phyloP scores from a whole-genome alignment of 1,139 yeast species.

The Debaryomyces robertsiae region DNA sequence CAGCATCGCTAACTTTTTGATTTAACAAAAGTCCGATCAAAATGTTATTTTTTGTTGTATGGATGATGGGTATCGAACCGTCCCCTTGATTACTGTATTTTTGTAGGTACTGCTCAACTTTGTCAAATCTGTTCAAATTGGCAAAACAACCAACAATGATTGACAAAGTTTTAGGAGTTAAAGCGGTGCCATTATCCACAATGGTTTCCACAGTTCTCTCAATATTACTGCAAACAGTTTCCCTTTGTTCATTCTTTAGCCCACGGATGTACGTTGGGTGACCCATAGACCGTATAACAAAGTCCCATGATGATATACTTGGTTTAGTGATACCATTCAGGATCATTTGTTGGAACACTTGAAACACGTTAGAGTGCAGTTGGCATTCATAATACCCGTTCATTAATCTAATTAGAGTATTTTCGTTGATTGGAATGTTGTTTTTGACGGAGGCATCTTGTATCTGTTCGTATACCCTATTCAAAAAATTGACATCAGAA shows the following conservation, averaged over 20 bases:
- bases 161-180: conserved; percentile 34
- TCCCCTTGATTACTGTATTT: conserved; percentile 23
- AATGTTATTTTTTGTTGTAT: conserved; percentile 38
- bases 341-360: conserved; percentile 37
- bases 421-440: conserved; percentile 30
- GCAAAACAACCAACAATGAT: conserved; percentile 39
- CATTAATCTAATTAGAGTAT: conserved; percentile 39
- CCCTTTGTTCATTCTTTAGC: conserved; percentile 20
- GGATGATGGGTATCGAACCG: conserved; percentile 27
- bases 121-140: conserved; percentile 36
- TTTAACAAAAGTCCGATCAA: conserved; percentile 39
- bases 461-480: conserved; percentile 27
- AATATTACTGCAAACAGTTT: conserved; percentile 22
- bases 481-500: conserved; percentile 24
- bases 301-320: conserved; percentile 37
- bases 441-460: conserved; percentile 27
- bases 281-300: conserved; percentile 40
- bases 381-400: conserved; percentile 34
- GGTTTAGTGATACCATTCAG: conserved; percentile 31
- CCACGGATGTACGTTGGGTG: conserved; percentile 29
- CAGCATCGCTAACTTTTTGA: conserved; percentile 36
- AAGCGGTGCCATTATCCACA: conserved; percentile 23
- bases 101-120: conserved; percentile 32
- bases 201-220: conserved; percentile 37
- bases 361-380: conserved; percentile 34